Conservation (phyloP, 169 alveolate species). For the Hepatocystis sp. region DNA sequence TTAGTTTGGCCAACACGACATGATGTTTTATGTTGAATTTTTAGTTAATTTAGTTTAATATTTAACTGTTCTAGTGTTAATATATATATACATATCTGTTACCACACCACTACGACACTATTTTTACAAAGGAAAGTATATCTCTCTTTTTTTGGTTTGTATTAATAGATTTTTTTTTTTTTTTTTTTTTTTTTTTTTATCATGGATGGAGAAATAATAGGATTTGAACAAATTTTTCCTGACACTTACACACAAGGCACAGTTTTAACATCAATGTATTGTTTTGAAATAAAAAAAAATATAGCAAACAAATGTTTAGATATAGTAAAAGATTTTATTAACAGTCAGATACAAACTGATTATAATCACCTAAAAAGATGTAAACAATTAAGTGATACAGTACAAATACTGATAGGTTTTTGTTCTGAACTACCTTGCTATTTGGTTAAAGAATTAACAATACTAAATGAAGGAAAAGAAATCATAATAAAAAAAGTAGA, state of each 20-base stretch:
- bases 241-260: slow-evolving; percentile 12
- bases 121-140: too few relatives aligned
- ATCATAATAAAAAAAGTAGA: slow-evolving; percentile 21
- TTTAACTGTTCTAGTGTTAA: too few relatives aligned
- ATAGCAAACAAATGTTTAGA: slow-evolving; percentile 35
- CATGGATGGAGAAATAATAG: slow-evolving; percentile 30
- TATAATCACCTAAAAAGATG: slow-evolving; percentile 69
- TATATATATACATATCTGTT: too few relatives aligned
- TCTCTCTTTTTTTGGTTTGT: too few relatives aligned
- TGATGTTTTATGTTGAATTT: too few relatives aligned
- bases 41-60: too few relatives aligned
- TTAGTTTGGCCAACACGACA: too few relatives aligned
- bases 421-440: slow-evolving; percentile 26
- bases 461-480: slow-evolving; percentile 18
- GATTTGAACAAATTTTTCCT: slow-evolving; percentile 35
- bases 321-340: slow-evolving; percentile 36
- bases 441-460: slow-evolving; percentile 7
- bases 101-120: too few relatives aligned
- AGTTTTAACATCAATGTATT: slow-evolving; percentile 32
- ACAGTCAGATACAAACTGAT: slow-evolving; percentile 23
- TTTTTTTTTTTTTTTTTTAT: background rate
- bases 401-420: slow-evolving; percentile 42
- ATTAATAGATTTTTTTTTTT: too few relatives aligned
- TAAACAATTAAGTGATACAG: slow-evolving; percentile 10
- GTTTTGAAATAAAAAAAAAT: slow-evolving; percentile 38